Base-by-base conservation (phyloP, 2,329 filamentous ascomycete species). In the Ceratocystis eucalypticola region DNA sequence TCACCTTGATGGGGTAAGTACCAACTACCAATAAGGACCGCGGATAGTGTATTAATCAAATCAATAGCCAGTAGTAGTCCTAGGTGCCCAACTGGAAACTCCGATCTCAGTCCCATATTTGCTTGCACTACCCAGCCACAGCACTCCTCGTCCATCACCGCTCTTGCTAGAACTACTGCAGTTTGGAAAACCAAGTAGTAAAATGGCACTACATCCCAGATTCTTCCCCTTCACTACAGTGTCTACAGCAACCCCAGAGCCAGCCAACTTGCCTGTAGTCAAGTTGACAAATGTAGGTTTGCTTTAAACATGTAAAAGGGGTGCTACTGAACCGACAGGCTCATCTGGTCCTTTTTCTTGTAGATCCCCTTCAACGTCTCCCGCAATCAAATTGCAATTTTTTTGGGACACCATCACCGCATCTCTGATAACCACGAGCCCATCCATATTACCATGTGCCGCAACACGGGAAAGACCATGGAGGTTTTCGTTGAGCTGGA, bases 371-470 rank as follows among this genome's bases (percentile, higher is more conserved):
- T 83, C 69, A 74, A 75, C 17, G 79, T 80, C 61, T 80, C 76
- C 28, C 78, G 80, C 2, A 72, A 79, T 15, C 83, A 86, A 71
- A 74, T 86, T 20, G 76, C 84, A 65, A 82, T 83, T 1, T 82
- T 85, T 70, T 75, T 86, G 20, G 84, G 84, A 2, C 80, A 81
- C 62, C 84, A 82, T 25, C 80, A 78, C 66, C 78, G 85, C 44
- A 72, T 84, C 61, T 80, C 78, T 37, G 82, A 85, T 67, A 72
- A 71, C 1, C 76, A 82, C 5, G 83, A 84, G 70, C 80, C 82
- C 0, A 76, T 86, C 6, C 84, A 86, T 68, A 84, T 86, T 69
- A 83, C 85, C 70, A 85, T 86, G 83, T 84, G 86, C 65, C 79
- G 82, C n/a, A 77, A 80, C 25, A 82, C 82, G 2, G 80, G 80